Evolutionary conservation across 2,329 filamentous ascomycete species (phyloP), one percentile per base, ranked within the genome.

Genomic region (Pseudopyrenochaeta lycopersici): DNA sequence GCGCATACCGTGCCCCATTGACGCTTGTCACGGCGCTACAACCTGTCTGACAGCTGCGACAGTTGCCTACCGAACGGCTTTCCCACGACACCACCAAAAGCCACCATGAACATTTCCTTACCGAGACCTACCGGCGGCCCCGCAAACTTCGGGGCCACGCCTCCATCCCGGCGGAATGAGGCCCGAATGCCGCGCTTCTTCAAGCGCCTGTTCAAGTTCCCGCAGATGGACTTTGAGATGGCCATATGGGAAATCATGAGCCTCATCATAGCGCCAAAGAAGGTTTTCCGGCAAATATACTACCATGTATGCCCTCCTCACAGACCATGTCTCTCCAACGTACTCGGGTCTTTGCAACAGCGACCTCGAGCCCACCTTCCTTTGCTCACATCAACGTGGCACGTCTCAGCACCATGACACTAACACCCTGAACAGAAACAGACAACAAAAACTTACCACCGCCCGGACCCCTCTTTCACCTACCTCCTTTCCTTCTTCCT

Each of bases 151-250:
- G 84, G 82, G 52, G 74, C 77, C 40, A 81, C 82, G 15, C 75
- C 79, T 2, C 78, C 82, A 35, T 64, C 79, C 52, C 77, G 77
- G 58, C 79, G 82, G 54, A 78, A 78, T 49, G 83, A 84, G 48
- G 74, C 87, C 67, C 82, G 84, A 40, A 85, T 88, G 81, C 86
- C 86, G 60, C 84, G 85, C 62, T 88, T 88, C 80, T 88, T 89
- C 78, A 86, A 87, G 68, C 81, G 86, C 52, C 77, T 89, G 44
- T 88, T 89, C 81, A 90, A 90, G 73, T 89, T 89, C 68, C 86
- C 87, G 10, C 87, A 88, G 64, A 89, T 90, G 87, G 87, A 90
- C 78, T 90, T 90, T 70, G 87, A 90, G 71, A 88, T 88, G 81
- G 87, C 87, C 17, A 84, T 88, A 63, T 90, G 87, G 87, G 87